Conservation (phyloP, 2,329 filamentous ascomycete species). For the Alternaria viburni region DNA sequence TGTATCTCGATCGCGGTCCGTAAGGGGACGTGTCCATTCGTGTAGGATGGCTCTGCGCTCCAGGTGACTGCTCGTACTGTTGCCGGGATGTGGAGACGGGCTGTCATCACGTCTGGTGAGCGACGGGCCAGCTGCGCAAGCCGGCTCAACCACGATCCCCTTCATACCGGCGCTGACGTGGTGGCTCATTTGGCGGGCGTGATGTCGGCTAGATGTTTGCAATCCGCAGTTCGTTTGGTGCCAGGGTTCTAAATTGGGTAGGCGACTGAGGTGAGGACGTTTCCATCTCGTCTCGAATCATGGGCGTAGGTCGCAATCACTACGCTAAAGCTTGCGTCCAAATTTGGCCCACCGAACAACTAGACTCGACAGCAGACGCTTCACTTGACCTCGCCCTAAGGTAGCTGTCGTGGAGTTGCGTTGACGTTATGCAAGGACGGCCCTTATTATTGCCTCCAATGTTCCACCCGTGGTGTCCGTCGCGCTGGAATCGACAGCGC, state of each 20-base stretch:
- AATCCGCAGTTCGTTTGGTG: slow-evolving; percentile 5
- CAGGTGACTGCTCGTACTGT: slow-evolving; percentile 12
- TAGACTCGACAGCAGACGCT: slow-evolving; percentile 17
- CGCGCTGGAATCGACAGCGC: slow-evolving; percentile 21
- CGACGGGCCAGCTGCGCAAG: slow-evolving; percentile 8
- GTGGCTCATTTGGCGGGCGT: slow-evolving; percentile 1
- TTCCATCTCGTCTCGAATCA: slow-evolving; percentile 10
- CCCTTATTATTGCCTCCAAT: slow-evolving; percentile 23
- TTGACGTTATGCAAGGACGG: slow-evolving; percentile 35
- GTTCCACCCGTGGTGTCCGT: slow-evolving; percentile 38
- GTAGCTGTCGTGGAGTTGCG: slow-evolving; percentile 15
- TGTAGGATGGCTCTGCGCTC: slow-evolving; percentile 25
- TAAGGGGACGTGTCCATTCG: slow-evolving; percentile 13
- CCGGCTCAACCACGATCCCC: not conserved
- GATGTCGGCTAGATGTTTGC: slow-evolving; percentile 2
- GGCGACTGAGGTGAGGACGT: slow-evolving; percentile 6
- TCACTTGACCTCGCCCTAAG: slow-evolving; percentile 16
- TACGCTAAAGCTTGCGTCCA: slow-evolving; percentile 16
- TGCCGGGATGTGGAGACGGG: slow-evolving; percentile 14
- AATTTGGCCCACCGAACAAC: slow-evolving; percentile 4
- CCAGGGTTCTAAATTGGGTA: not conserved
- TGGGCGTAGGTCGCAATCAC: slow-evolving; percentile 8
- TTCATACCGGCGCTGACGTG: slow-evolving; percentile 9
- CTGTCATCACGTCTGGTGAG: slow-evolving; percentile 11
- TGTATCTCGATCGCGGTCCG: slow-evolving; percentile 26